Conservation (phyloP, 148 eudicot genomes). For the Vaccinium vitisidaea region DNA sequence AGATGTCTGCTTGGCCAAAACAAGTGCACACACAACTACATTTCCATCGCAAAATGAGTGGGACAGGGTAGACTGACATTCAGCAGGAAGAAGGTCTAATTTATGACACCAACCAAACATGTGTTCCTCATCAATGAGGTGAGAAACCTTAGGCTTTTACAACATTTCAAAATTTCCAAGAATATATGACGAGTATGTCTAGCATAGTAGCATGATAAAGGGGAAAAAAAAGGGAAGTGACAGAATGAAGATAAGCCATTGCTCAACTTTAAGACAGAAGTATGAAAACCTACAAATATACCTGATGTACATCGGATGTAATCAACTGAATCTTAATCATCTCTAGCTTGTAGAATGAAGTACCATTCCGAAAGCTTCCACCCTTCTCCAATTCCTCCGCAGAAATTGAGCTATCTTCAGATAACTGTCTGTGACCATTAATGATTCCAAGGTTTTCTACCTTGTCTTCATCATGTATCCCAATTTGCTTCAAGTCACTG, state of each 20-base stretch:
- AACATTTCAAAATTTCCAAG: not conserved
- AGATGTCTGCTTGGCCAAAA: not conserved
- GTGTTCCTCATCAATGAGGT: not conserved
- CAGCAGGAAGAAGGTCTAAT: not conserved
- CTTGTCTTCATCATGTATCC: conserved; percentile 29
- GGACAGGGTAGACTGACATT: not conserved
- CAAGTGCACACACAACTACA: not conserved
- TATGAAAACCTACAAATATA: conserved; percentile 21
- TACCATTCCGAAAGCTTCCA: conserved; percentile 52
- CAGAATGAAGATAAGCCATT: conserved; percentile 11
- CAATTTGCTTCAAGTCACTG: conserved; percentile 30
- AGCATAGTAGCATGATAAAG: conserved; percentile 11
- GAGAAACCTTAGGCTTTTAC: not conserved
- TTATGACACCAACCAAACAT: not conserved
- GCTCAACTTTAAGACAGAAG: not conserved
- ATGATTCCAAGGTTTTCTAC: conserved; percentile 45
- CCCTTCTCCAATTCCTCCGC: conserved; percentile 65
- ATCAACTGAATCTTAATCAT: conserved; percentile 72
- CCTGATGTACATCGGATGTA: conserved; percentile 77
- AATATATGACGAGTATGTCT: not conserved
- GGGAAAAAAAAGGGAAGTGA: not conserved
- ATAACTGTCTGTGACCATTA: conserved; percentile 58
- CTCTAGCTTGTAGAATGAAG: conserved; percentile 91
- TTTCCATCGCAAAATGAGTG: not conserved
- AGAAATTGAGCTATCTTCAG: conserved; percentile 44